A percentile compares a stretch with the other conserved stretches of the same genome.
Evolutionary conservation across 495 filamentous ascomycete species (phyloP).

Genomic region (Terfezia claveryi): DNA sequence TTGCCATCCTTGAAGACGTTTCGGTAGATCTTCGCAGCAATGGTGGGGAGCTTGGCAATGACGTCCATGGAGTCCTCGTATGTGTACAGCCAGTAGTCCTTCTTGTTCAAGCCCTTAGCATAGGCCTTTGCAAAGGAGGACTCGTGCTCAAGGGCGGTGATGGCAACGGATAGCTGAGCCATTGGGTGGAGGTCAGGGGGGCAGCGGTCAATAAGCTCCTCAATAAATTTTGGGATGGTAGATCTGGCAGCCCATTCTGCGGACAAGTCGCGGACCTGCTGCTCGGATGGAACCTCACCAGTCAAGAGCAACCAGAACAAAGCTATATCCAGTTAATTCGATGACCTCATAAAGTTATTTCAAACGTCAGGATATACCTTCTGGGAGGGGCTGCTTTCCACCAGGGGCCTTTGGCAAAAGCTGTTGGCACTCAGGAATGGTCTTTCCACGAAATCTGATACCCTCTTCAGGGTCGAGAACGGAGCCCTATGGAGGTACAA

Average conservation of each 20-base stretch:
- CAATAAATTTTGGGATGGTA: slow-evolving; percentile 85
- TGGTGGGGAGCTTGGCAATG: slow-evolving; percentile 97
- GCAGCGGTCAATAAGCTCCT: slow-evolving; percentile 98
- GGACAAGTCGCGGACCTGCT: slow-evolving; percentile 92
- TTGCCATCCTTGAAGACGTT: slow-evolving; percentile 99
- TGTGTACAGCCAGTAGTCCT: slow-evolving; percentile 96
- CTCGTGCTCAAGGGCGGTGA: slow-evolving; percentile 94
- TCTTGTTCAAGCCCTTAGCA: slow-evolving; percentile 95
- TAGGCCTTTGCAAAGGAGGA: slow-evolving; percentile 95
- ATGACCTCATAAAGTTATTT: background rate
- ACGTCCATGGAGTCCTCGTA: slow-evolving; percentile 99
- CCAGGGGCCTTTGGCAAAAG: slow-evolving; percentile 89
- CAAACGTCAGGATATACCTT: slow-evolving; percentile 34
- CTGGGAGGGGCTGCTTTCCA: slow-evolving; percentile 85
- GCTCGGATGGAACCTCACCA: slow-evolving; percentile 85
- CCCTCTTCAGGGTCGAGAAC: slow-evolving; percentile 96
- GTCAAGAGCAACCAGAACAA: slow-evolving; percentile 99
- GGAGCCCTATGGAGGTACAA: slow-evolving; percentile 38
- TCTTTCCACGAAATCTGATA: slow-evolving; percentile 96
- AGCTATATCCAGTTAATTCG: slow-evolving; percentile 24
- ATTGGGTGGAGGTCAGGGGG: slow-evolving; percentile 96
- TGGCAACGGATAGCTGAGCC: slow-evolving; percentile 96
- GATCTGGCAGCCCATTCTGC: slow-evolving; percentile 97
- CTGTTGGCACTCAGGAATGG: slow-evolving; percentile 95
- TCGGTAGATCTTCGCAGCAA: slow-evolving; percentile 95